Evolutionary conservation across 208 protist species (phyloP), one percentile per base, ranked within the genome.

Genomic region (Leishmania braziliensis): DNA sequence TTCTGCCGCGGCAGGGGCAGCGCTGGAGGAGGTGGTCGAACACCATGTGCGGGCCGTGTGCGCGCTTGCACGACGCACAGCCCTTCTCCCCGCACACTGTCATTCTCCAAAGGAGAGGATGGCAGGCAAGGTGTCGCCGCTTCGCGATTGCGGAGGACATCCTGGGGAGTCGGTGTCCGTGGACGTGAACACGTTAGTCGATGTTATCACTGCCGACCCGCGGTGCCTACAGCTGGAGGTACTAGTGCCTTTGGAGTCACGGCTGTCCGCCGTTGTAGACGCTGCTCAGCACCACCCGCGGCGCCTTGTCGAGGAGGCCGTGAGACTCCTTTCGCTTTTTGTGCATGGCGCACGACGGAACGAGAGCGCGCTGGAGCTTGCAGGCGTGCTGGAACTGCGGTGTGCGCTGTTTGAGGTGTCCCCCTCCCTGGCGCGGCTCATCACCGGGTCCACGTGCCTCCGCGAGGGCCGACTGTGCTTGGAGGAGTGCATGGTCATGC

Each of bases 31-130:
- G 3, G 73, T 85, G 72, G 23, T 75, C 9, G 70, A 63, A 58
- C 70, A 60, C 46, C 82, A 85, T 66, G 82, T 79, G 54, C 72
- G 70, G 72, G 82, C 82, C 8, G 82, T 85, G 36, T 81, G 82
- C 66, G n/a, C 53, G 29, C 71, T 85, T 29, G 82, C 77, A 5
- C 60, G 62, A 26, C 77, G 73, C 33, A n/a, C 48, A 26, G 77
- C 82, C 23, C 29, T 75, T 36, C 29, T 29, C 18, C 23, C 62
- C 10, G 9, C 36, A 26, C 26, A 29, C 36, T 26, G 26, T 76
- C 72, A 29, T 43, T 76, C 72, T 29, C 18, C 46, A 43, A 14
- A 58, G 2, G 20, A 14, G 20, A 5, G 29, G 18, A 36, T n/a
- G 51, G 29, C n/a, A 6, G 51, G 18, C n/a, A 43, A 36, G 18